Evolutionary conservation across 164 flowering plant species (phyloP).

Genomic region (Houttuynia cordata): DNA sequence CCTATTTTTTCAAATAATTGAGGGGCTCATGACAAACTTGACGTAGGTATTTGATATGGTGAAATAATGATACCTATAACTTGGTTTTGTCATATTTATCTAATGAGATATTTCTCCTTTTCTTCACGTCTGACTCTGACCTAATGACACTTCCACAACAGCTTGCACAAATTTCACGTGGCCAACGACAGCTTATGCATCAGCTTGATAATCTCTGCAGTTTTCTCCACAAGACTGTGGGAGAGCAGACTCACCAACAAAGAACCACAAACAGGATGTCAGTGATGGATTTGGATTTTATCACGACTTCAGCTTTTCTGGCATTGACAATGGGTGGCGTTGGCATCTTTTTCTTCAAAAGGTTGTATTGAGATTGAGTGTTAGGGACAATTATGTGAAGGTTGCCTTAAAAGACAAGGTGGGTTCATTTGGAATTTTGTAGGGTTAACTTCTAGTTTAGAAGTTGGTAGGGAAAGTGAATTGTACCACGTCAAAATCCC

Average conservation of each 20-base stretch:
- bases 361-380: conserved; percentile 22
- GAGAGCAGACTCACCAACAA: conserved; percentile 31
- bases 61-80: neutral
- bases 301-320: conserved; percentile 31
- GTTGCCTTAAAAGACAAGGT: neutral
- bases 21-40: too few species aligned
- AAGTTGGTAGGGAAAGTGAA: neutral
- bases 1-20: too few species aligned
- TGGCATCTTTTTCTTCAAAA: conserved; percentile 37
- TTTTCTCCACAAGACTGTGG: conserved; percentile 44
- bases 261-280: conserved; percentile 16
- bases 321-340: conserved; percentile 55
- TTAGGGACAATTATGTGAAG: neutral
- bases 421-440: neutral
- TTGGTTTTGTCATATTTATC: neutral
- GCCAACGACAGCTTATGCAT: conserved; percentile 74
- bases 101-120: neutral
- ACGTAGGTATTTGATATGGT: too few species aligned
- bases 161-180: conserved; percentile 45
- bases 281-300: conserved; percentile 17
- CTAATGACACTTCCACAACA: conserved; percentile 16
- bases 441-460: neutral
- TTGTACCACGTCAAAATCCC: neutral
- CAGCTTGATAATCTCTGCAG: conserved; percentile 62
- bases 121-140: neutral